Conservation (phyloP, 2,329 filamentous ascomycete genomes). For the Westerdykella sp. region DNA sequence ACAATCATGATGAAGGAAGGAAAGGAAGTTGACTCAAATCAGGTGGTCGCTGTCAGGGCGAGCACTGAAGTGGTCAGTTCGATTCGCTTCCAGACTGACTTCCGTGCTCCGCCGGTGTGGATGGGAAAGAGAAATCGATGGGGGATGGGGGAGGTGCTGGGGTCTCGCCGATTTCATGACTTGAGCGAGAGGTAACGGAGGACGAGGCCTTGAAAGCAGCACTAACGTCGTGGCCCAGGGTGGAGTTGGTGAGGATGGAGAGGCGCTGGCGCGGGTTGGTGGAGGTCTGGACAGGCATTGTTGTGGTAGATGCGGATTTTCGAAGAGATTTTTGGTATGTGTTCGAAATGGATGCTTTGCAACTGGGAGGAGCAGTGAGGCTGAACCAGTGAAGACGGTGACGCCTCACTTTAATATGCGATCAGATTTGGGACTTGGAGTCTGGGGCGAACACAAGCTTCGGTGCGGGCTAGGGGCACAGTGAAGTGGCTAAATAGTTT, state of each 20-base stretch:
- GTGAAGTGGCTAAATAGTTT: slow-evolving; percentile 14
- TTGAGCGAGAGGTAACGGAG: slow-evolving; percentile 18
- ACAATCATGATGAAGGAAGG: slow-evolving; percentile 17
- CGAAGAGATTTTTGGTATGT: background rate
- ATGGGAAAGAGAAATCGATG: slow-evolving; percentile 37
- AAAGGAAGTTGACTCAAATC: slow-evolving; percentile 3
- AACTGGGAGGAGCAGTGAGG: slow-evolving; percentile 1
- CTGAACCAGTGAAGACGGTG: background rate
- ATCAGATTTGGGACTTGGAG: slow-evolving; percentile 1
- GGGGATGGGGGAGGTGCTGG: slow-evolving; percentile 38
- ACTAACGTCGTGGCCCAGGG: slow-evolving; percentile 37
- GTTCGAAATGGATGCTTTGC: background rate
- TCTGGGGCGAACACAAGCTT: slow-evolving; percentile 7
- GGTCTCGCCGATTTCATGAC: slow-evolving; percentile 29
- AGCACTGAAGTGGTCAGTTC: slow-evolving; percentile 9
- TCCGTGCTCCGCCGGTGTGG: slow-evolving; percentile 23
- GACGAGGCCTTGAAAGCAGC: slow-evolving; percentile 36
- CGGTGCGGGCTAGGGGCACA: slow-evolving; percentile 12
- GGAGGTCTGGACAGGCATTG: slow-evolving; percentile 24
- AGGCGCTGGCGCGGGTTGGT: slow-evolving; percentile 37
- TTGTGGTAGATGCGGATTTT: slow-evolving; percentile 5
- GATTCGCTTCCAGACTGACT: slow-evolving; percentile 20
- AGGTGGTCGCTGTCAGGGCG: background rate
- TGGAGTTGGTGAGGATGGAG: slow-evolving; percentile 37
- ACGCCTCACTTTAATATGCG: slow-evolving; percentile 2